These are phyloP conservation scores for Kodamaea derodonti DNA, from an alignment of 1,139 yeast species.

Conservation along the genomic window DNA sequence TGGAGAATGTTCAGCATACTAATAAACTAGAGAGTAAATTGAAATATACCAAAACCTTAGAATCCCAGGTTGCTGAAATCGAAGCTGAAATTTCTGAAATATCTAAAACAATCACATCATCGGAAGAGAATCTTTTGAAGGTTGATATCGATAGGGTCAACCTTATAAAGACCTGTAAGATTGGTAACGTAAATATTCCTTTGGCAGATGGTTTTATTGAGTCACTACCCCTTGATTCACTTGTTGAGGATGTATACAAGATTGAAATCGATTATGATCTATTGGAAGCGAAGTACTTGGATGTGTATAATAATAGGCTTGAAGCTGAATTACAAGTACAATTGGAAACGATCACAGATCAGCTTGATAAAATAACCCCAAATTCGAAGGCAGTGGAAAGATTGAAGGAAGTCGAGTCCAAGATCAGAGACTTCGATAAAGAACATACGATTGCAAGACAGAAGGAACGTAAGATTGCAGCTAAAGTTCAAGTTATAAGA, in stretches of 20 bases:
- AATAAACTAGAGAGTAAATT: constrained; percentile 22
- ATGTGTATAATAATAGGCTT: constrained; percentile 31
- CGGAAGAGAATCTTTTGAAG: constrained; percentile 55
- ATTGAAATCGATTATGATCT: constrained; percentile 55
- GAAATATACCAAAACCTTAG: constrained; percentile 25
- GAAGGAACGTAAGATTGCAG: constrained; percentile 53
- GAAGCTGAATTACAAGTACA: constrained; percentile 46
- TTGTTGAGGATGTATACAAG: constrained; percentile 39
- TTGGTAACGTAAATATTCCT: constrained; percentile 69
- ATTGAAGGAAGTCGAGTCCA: constrained; percentile 62
- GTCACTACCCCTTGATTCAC: constrained; percentile 45
- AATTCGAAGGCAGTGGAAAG: constrained; percentile 79
- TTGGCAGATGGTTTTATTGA: constrained; percentile 54
- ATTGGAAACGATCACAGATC: constrained; percentile 32
- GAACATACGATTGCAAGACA: constrained; percentile 65
- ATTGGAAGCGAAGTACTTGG: constrained; percentile 46
- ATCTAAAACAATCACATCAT: constrained; percentile 31
- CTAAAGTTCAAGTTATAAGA: constrained; percentile 59
- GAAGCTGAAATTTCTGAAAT: constrained; percentile 26
- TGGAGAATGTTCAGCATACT: constrained; percentile 32
- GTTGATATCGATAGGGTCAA: constrained; percentile 56
- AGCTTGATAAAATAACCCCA: constrained; percentile 65
- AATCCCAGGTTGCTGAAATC: constrained; percentile 31
- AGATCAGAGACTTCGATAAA: constrained; percentile 56
- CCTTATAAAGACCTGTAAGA: constrained; percentile 67